A percentile compares a stretch with the other conserved stretches of the same genome.
These are phyloP conservation scores for Atalantia buxifolia DNA, from an alignment of 345 rosid genomes.

Conservation along the genomic window DNA sequence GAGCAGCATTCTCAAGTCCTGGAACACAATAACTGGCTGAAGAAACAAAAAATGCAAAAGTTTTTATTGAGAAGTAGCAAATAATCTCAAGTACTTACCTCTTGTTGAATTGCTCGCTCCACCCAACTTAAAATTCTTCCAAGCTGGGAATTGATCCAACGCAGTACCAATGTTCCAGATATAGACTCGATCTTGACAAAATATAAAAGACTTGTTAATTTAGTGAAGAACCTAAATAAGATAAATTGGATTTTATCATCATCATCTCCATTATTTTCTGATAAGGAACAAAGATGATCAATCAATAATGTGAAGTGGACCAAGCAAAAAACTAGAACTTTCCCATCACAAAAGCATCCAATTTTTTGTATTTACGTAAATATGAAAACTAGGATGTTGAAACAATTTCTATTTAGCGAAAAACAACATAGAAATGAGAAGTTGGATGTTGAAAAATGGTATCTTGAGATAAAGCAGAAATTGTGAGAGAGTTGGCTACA, in stretches of 20 bases:
- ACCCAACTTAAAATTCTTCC: conserved; percentile 90
- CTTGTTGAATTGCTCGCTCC: conserved; percentile 91
- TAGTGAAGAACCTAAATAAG: not conserved
- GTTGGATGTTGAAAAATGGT: not conserved
- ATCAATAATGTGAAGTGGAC: too few species aligned
- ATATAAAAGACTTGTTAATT: not conserved
- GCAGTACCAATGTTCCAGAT: conserved; percentile 91
- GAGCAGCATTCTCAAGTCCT: not conserved
- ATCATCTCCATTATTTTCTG: too few species aligned
- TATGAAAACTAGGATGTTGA: too few species aligned
- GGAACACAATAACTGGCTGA: not conserved
- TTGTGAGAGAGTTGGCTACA: not conserved
- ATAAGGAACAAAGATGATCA: too few species aligned
- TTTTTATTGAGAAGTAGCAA: not conserved
- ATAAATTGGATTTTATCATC: too few species aligned
- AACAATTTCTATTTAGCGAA: not conserved
- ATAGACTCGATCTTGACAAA: conserved; percentile 64
- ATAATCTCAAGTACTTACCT: conserved; percentile 41
- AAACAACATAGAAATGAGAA: conserved; percentile 16
- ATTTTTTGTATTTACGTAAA: too few species aligned
- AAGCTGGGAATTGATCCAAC: conserved; percentile 95
- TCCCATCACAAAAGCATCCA: too few species aligned
- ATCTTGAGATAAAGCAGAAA: not conserved
- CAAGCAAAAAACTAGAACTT: too few species aligned
- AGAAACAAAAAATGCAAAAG: not conserved